A percentile compares a stretch with the other conserved stretches of the same genome.
Evolutionary conservation across 495 filamentous ascomycete genomes (phyloP).

Genomic region (Daldinia grandis): DNA sequence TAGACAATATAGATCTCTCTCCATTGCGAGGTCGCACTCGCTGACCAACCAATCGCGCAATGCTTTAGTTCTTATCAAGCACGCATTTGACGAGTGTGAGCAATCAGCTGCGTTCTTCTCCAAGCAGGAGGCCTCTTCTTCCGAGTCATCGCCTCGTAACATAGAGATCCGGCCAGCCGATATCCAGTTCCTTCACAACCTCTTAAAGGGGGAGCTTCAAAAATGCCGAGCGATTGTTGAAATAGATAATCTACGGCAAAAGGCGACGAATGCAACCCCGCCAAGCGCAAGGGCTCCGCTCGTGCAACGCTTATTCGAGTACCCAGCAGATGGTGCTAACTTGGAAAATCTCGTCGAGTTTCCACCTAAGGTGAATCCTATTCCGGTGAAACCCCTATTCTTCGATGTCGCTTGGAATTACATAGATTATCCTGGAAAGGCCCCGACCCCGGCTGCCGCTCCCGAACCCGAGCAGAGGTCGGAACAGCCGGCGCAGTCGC

Average conservation of each 20-base stretch:
- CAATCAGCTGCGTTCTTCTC: conserved; percentile 49
- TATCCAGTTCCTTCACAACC: conserved; percentile 62
- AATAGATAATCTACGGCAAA: conserved; percentile 66
- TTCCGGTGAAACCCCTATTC: conserved; percentile 96
- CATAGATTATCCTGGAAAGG: conserved; percentile 84
- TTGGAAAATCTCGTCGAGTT: conserved; percentile 83
- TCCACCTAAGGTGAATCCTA: conserved; percentile 80
- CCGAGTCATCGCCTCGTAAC: conserved; percentile 51
- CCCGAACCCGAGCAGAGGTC: conserved; percentile 45
- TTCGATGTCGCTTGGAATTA: conserved; percentile 98
- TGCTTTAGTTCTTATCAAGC: conserved; percentile 82
- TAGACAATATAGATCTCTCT: conserved; percentile 68
- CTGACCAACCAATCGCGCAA: conserved; percentile 76
- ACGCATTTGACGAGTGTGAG: conserved; percentile 67
- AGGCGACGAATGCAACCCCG: conserved; percentile 44
- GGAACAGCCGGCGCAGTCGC: conserved; percentile 57
- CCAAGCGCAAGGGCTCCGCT: conserved; percentile 57
- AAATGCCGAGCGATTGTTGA: conserved; percentile 85
- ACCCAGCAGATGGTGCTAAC: conserved; percentile 71
- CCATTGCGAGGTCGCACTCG: conserved; percentile 85
- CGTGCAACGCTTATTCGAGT: conserved; percentile 77
- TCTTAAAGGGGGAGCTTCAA: conserved; percentile 72
- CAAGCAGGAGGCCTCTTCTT: conserved; percentile 35
- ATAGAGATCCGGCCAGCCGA: conserved; percentile 68
- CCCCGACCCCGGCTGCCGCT: conserved; percentile 39